These are phyloP conservation scores for Actinidia polygama DNA, from an alignment of 179 eudicot species.

Conservation along the genomic window DNA sequence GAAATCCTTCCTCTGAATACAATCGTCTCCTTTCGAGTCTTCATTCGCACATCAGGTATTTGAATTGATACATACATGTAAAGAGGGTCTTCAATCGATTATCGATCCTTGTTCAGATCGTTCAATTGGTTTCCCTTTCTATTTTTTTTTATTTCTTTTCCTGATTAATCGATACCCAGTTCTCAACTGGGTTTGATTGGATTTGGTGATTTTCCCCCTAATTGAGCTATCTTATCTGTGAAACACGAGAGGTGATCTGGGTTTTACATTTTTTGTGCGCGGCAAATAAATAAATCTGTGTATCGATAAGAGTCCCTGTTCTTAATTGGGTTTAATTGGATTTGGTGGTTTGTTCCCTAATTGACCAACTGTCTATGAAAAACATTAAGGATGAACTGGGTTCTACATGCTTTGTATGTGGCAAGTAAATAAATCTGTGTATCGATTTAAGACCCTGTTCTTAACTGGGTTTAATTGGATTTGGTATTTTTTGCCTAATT, in stretches of 20 bases:
- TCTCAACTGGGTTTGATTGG: background rate
- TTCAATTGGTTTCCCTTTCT: background rate
- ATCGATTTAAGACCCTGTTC: background rate
- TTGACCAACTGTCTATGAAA: background rate
- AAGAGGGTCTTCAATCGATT: background rate
- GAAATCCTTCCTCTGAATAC: background rate
- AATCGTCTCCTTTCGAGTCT: background rate
- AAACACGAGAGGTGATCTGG: too few species aligned
- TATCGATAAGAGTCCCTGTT: background rate
- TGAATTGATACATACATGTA: background rate
- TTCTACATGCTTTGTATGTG: background rate
- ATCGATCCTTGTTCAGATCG: background rate
- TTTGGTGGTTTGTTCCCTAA: background rate
- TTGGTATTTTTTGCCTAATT: background rate
- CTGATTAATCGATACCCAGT: background rate
- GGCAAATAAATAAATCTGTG: too few species aligned
- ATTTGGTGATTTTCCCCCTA: too few species aligned
- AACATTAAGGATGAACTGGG: background rate
- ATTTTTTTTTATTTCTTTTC: background rate
- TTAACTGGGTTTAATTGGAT: background rate
- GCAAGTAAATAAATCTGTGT: background rate
- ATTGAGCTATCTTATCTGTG: too few species aligned
- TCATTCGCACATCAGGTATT: background rate
- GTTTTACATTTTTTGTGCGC: background rate
- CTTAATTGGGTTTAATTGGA: background rate